Conservation (phyloP, 179 eudicot genomes). For the Beta macrorhiza region DNA sequence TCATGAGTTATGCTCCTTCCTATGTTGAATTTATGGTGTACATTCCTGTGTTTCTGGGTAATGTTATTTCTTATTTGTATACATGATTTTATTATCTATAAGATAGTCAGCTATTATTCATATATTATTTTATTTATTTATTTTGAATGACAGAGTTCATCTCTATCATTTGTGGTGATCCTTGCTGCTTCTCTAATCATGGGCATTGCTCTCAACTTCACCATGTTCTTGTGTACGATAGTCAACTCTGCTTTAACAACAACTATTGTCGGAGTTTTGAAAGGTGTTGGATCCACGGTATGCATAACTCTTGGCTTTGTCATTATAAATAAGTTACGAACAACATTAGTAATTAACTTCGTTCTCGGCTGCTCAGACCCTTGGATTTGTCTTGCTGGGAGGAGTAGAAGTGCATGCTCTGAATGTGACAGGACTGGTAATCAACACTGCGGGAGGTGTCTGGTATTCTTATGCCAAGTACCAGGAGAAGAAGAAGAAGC, state of each 20-base stretch:
- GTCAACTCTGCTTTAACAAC: constrained; percentile 96
- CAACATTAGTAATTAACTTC: background rate
- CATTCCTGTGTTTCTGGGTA: background rate
- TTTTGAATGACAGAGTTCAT: constrained; percentile 59
- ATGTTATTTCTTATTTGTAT: background rate
- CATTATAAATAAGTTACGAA: background rate
- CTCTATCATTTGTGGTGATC: constrained; percentile 61
- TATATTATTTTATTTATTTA: constrained; percentile 9
- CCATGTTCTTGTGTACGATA: constrained; percentile 95
- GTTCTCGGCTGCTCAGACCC: constrained; percentile 51
- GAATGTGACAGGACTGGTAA: constrained; percentile 72
- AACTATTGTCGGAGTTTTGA: constrained; percentile 95
- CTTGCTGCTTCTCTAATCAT: constrained; percentile 76
- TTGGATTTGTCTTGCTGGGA: constrained; percentile 84
- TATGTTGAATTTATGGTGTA: background rate
- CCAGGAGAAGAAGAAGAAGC: constrained; percentile 61
- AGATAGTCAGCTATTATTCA: background rate
- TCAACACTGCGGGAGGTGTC: constrained; percentile 88
- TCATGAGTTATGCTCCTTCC: too few species aligned
- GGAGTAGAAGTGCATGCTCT: constrained; percentile 88
- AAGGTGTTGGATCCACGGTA: constrained; percentile 98
- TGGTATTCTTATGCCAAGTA: constrained; percentile 93
- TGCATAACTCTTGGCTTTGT: constrained; percentile 11
- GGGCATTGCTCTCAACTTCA: constrained; percentile 93
- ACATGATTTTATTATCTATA: background rate